Conservation (phyloP, 2,329 filamentous ascomycete genomes). For the Fusarium xyrophilum region DNA sequence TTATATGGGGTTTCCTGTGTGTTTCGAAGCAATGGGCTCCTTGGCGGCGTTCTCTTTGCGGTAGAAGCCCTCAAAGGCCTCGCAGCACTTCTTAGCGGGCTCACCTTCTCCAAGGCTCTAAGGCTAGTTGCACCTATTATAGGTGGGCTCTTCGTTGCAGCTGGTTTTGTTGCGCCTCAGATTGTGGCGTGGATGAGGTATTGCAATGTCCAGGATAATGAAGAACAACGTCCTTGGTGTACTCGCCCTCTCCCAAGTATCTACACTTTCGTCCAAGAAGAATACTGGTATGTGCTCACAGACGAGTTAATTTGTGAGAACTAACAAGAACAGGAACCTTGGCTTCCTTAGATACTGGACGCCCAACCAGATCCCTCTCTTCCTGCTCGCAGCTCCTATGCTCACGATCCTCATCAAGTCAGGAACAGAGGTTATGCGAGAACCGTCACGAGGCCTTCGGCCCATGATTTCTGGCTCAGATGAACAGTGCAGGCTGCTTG, state of each 20-base stretch:
- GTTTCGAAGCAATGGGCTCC: conserved; percentile 84
- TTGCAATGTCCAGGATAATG: conserved; percentile 53
- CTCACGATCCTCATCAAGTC: conserved; percentile 69
- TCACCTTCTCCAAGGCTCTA: conserved; percentile 52
- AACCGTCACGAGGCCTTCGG: conserved; percentile 24
- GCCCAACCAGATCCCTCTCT: conserved; percentile 82
- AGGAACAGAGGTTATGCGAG: conserved; percentile 51
- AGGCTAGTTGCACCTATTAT: conserved; percentile 65
- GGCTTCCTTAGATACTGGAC: conserved; percentile 94
- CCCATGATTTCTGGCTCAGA: conserved; percentile 3
- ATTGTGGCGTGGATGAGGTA: conserved; percentile 75
- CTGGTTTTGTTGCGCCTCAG: conserved; percentile 77
- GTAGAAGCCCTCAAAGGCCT: conserved; percentile 60
- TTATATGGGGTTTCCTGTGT: conserved; percentile 75
- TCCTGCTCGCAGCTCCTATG: conserved; percentile 82
- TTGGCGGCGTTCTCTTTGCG: conserved; percentile 80
- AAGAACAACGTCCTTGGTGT: conserved; percentile 75
- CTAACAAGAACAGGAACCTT: conserved; percentile 69
- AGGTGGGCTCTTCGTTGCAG: conserved; percentile 71
- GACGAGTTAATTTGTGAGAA: neutral
- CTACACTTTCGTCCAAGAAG: conserved; percentile 84
- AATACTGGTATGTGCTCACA: conserved; percentile 77
- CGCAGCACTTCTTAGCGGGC: conserved; percentile 34
- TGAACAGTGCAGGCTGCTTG: conserved; percentile 42
- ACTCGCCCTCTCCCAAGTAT: conserved; percentile 76